Evolutionary conservation across 2,329 filamentous ascomycete species (phyloP), one percentile per base, ranked within the genome.

Genomic region (Alternaria ethzedia): DNA sequence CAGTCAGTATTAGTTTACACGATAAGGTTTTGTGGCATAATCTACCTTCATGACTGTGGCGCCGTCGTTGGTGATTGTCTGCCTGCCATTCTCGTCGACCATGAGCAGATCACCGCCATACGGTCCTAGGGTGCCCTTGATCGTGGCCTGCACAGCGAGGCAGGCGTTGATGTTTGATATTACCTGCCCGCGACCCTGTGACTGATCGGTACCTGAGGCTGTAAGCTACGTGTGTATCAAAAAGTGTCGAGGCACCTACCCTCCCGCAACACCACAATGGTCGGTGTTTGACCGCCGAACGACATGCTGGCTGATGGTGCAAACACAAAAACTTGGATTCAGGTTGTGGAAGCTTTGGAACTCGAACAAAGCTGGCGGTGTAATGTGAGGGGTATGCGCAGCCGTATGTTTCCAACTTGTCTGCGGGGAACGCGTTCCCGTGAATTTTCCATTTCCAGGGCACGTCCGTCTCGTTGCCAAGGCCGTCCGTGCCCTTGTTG

Each of bases 151-250:
- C 44, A 99, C 94, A 23, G 96, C 95, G 75, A 97, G 86, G 82
- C 96, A 99, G 71, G 96, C 96, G 85, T 97, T 97, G 85, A 99
- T 98, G 83, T 99, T 99, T 75, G 95, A 96, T 76, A 99, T 84
- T 76, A 99, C 91, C 84, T 99, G 96, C 59, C 94, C 94, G 82
- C 96, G 96, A 77, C 96, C 96, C 83, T 99, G 96, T 57, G 96
- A 98, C 75, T 94, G 89, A 82, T 99, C 96, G 84, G 96, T 99
- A 76, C 96, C 96, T 97, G 76, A 43, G 58, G 41, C 49, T 44
- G 57, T 79, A 58, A 79, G 74, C 59, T 60, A 59, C n/a, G 26
- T 45, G 17, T 25, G 26, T 50, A 51, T 41, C 17, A 54, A 60
- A 45, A 61, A 74, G 68, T 68, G 77, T 57, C 61, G 43, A 68